Evolutionary conservation across 306 rosid genomes (phyloP), one percentile per base, ranked within the genome.

Genomic region (Glycine soja): DNA sequence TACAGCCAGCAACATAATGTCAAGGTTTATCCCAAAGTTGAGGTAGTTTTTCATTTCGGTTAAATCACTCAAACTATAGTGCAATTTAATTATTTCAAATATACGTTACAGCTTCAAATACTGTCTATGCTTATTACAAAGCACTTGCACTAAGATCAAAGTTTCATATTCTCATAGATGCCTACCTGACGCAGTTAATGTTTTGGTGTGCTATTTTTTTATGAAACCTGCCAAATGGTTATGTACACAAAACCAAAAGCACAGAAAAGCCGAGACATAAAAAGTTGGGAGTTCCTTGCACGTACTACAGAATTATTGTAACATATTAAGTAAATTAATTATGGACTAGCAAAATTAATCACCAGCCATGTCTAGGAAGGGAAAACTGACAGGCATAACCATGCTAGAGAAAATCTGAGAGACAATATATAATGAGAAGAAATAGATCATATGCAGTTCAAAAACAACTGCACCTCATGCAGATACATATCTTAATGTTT

Each of bases 61-160:
- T 24, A 24, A 24, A 24, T 1, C 30, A 24, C 30, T 24, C 30
- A 24, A 24, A 24, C 30, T 24, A 24, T 1, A 34, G 38, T 3
- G 38, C 3, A 34, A 4, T 51, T 12, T 4, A 63, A 12, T 48
- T 70, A 47, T 24, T 48, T 70, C 19, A 69, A 48, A 47, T 47
- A 19, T 6, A 3, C 46, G 52, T 50, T 24, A 50, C 50, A 10
- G 52, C 18, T 34, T 53, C 11, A 53, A 38, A 34, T 16, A 15
- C 14, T 34, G 19, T 40, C 78, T 54, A 15, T 53, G 66, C 47
- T 51, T 50, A 53, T 72, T 72, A 72, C 58, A 72, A 15, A 53
- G 51, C 53, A 74, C 54, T 16, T 54, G 52, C 7, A 18, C 4
- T 18, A 74, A 74, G 32, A 57, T 57, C 11, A 57, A 11, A 18